Evolutionary conservation across 2,329 filamentous ascomycete genomes (phyloP).

Genomic region (Alternaria ventricosa): DNA sequence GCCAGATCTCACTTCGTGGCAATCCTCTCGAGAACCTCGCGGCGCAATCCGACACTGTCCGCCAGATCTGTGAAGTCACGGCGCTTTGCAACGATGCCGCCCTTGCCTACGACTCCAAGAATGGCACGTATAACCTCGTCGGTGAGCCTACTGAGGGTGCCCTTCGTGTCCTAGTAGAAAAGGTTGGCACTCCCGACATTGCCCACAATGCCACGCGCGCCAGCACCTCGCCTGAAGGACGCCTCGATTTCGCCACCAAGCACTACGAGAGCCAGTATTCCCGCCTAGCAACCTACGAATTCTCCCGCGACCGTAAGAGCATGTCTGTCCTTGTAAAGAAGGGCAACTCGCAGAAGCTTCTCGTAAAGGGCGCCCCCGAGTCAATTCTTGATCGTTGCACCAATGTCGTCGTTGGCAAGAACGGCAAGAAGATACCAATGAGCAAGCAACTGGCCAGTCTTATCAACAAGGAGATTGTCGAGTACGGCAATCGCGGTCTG

Average conservation of each 20-base stretch:
- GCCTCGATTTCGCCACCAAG: constrained; percentile 80
- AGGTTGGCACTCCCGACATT: constrained; percentile 83
- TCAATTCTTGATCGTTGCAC: constrained; percentile 92
- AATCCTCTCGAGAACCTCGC: constrained; percentile 72
- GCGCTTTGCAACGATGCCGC: constrained; percentile 88
- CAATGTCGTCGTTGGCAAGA: constrained; percentile 75
- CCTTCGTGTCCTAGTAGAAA: constrained; percentile 87
- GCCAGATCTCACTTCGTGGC: constrained; percentile 73
- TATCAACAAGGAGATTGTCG: constrained; percentile 79
- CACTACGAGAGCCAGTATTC: constrained; percentile 80
- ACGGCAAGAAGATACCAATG: constrained; percentile 78
- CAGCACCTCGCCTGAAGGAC: constrained; percentile 60
- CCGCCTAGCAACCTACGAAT: constrained; percentile 88
- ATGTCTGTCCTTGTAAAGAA: constrained; percentile 93
- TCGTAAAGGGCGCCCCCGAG: constrained; percentile 97
- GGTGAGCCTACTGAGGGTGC: constrained; percentile 97
- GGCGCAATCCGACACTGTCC: constrained; percentile 75
- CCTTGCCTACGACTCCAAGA: constrained; percentile 80
- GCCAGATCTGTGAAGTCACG: constrained; percentile 74
- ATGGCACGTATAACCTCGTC: constrained; percentile 76
- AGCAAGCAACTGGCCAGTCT: constrained; percentile 72
- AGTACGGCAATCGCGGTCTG: constrained; percentile 90
- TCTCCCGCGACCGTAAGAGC: constrained; percentile 96
- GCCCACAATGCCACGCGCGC: constrained; percentile 61
- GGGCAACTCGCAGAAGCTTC: constrained; percentile 74